These are phyloP conservation scores for Apiotrichum laibachii DNA, from an alignment of 1,284 basidiomycete genomes.

Conservation along the genomic window DNA sequence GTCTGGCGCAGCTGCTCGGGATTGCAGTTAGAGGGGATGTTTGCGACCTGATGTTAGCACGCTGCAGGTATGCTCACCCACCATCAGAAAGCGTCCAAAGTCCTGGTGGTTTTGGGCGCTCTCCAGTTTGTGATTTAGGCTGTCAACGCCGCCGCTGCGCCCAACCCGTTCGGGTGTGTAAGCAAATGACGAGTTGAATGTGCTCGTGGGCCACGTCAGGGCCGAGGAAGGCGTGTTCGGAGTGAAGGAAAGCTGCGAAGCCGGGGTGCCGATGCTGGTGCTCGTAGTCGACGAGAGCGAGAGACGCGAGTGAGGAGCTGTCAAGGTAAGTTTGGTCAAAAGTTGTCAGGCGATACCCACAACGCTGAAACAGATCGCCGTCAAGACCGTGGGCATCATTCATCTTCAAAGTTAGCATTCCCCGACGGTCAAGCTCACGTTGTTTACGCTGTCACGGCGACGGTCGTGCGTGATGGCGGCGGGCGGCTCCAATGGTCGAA, in stretches of 20 bases:
- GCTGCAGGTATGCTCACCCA: slow-evolving; percentile 7
- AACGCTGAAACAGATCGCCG: slow-evolving; percentile 1
- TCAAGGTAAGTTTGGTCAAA: background rate
- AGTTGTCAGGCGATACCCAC: background rate
- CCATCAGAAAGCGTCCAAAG: slow-evolving; percentile 32
- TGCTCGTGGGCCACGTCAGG: background rate
- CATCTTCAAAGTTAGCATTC: background rate
- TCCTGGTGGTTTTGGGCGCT: slow-evolving; percentile 14
- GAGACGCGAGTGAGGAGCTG: slow-evolving; percentile 1
- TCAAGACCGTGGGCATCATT: background rate
- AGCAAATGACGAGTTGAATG: background rate
- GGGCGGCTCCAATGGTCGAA: slow-evolving; percentile 1
- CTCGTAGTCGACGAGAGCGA: background rate
- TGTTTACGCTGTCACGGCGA: too few species aligned
- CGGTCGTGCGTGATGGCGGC: background rate
- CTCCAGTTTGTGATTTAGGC: background rate
- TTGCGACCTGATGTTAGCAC: slow-evolving; percentile 22
- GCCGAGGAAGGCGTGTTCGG: slow-evolving; percentile 6
- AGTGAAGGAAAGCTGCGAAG: slow-evolving; percentile 1
- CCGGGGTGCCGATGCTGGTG: slow-evolving; percentile 6
- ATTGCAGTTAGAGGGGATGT: slow-evolving; percentile 27
- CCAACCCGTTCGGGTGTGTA: background rate
- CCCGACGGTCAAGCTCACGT: too few species aligned
- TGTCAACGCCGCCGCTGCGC: slow-evolving; percentile 14
- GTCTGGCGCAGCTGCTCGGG: slow-evolving; percentile 22